Base-by-base conservation (phyloP, 306 rosid genomes). In the Vigna unguiculata region DNA sequence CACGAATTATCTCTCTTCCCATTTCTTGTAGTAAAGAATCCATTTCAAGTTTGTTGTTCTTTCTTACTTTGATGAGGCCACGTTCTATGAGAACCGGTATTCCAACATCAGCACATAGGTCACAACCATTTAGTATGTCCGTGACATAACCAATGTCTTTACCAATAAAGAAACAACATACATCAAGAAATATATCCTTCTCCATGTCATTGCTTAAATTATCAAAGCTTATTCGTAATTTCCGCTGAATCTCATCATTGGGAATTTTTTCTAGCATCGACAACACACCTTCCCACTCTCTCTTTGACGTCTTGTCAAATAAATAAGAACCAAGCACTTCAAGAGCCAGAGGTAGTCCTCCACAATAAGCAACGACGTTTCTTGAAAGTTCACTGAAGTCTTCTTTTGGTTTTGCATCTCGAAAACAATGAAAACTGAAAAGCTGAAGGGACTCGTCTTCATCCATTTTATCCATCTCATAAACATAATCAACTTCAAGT, bases 291-390 rank as follows among this genome's bases (percentile, higher is more conserved):
- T 45, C 4, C 84, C 88, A 85, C n/a, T 32, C 77, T 2, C 0
- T 1, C 22, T 7, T 21, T 13, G 60, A 30, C 34, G 34, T 45
- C 60, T 78, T 65, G 0, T 51, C 65, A 20, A 3, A 55, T 10
- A 81, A 54, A 30, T 55, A 78, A 8, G 69, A 78, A 0, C 88
- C 88, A 70, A 63, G 57, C 3, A 70, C 80, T 66, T 82, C 30
- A 17, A 82, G 80, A 10, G 86, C 88, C 5, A 85, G 41, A 2
- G 86, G 88, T 16, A 85, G n/a, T 21, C 86, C 86, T 30, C 34
- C 34, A 30, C 34, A 30, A 30, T 30, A 30, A 3, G 34, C 34
- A 30, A 30, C 34, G 3, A 30, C 34, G 5, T 4, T 30, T 30
- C 4, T 4, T 30, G 34, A 3, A 30, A 30, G 5, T 3, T 3